Evolutionary conservation across 768 basidiomycete species (phyloP).

Genomic region (Boletus subparvulus): DNA sequence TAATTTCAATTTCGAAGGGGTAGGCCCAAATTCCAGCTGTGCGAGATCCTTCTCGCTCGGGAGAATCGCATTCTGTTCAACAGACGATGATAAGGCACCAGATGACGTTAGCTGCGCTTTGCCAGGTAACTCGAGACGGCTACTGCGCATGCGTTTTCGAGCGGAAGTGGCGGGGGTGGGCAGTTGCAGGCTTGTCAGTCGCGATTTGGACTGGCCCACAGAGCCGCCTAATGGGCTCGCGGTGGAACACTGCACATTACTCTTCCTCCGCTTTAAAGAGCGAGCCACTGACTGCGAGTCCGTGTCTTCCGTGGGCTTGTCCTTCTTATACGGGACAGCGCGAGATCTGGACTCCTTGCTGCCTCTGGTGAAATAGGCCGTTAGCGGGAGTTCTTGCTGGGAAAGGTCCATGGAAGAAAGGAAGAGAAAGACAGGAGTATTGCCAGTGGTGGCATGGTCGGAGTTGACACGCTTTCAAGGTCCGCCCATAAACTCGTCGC

Average conservation of each 20-base stretch:
- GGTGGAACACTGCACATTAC: not conserved
- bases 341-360: constrained; percentile 12
- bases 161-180: constrained; percentile 23
- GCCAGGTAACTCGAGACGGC: not conserved
- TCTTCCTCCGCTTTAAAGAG: constrained; percentile 23
- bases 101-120: not conserved
- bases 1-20: constrained; percentile 1
- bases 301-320: not conserved
- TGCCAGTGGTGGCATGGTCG: constrained; percentile 14
- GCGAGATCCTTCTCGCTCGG: constrained; percentile 1
- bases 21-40: not conserved
- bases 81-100: not conserved
- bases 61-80: not conserved
- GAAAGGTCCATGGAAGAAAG: constrained; percentile 30
- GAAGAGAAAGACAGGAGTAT: not conserved
- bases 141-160: constrained; percentile 15
- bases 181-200: constrained; percentile 12
- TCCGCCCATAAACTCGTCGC: constrained; percentile 29
- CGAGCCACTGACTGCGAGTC: constrained; percentile 3
- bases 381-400: constrained; percentile 34
- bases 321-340: constrained; percentile 1
- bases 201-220: constrained; percentile 3
- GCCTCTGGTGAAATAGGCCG: constrained; percentile 24
- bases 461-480: constrained; percentile 42
- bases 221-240: not conserved